Base-by-base conservation (phyloP, 2,329 filamentous ascomycete species). In the Talaromyces verruculosus region DNA sequence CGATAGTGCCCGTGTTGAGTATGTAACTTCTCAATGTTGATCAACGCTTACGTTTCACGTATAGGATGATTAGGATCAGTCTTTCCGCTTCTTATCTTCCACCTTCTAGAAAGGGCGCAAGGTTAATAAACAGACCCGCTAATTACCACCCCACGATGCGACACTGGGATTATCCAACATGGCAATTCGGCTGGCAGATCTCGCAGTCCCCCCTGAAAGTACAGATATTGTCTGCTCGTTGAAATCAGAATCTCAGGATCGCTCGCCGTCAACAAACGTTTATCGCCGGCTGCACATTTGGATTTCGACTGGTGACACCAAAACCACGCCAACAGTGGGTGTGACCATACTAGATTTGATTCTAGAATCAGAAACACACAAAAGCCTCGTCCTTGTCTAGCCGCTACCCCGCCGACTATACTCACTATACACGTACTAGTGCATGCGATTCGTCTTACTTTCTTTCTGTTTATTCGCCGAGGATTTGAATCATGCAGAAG, bases 111-210 rank as follows among this genome's bases (percentile, higher is more conserved):
- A 15, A 57, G 15, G 19, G 17, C 47, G 33, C n/a, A 25, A 39
- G 11, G 19, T 28, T 39, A 59, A 43, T 37, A 30, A 60, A 45
- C 37, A 13, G 57, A 28, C 57, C 57, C 57, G 57, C 57, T 60
- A 41, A 60, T n/a, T 60, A 60, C 57, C 57, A 60, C 57, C 57
- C 35, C 37, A 60, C 35, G 57, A 60, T 60, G 22, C 57, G 41
- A 60, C 57, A 19, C 37, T 33, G 22, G 37, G 15, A n/a, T 45
- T 22, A 43, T 45, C 57, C 35, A 43, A 41, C 7, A 39, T 41
- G 22, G 55, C 33, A 59, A n/a, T 43, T 59, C 22, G 19, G 11
- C 19, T 10, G 13, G 33, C 35, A 2, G 57, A 37, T 59, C 35
- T 22, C 35, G 37, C 35, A 28, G 28, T 43, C 0, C n/a, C 17